These are phyloP conservation scores for Pestalotiopsis fici DNA, from an alignment of 2,329 filamentous ascomycete genomes.

Conservation along the genomic window DNA sequence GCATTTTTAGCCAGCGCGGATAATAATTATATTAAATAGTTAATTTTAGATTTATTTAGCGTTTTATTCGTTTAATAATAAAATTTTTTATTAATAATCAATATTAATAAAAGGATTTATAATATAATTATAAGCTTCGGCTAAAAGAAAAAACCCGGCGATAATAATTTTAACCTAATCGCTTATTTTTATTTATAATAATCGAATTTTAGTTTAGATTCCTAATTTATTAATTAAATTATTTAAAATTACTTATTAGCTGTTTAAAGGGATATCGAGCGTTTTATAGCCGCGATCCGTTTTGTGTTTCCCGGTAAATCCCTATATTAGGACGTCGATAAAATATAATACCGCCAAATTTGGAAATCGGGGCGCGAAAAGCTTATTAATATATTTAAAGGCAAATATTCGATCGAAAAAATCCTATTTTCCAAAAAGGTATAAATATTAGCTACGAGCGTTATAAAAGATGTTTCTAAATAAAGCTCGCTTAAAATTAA, in stretches of 20 bases:
- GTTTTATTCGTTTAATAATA: neutral
- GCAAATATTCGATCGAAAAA: neutral
- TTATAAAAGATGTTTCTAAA: neutral
- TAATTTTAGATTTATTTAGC: neutral
- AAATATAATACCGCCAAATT: neutral
- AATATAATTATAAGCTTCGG: neutral
- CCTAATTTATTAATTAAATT: neutral
- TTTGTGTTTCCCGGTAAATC: neutral
- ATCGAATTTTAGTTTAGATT: neutral
- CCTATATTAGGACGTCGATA: neutral
- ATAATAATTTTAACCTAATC: neutral
- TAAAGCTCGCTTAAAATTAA: neutral
- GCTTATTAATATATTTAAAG: neutral
- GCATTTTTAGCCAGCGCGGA: neutral
- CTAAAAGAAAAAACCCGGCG: neutral
- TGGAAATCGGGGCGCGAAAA: neutral
- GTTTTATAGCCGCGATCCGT: neutral
- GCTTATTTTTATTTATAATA: neutral
- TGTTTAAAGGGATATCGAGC: neutral
- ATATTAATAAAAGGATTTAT: neutral
- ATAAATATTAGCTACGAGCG: neutral
- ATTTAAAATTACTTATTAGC: neutral
- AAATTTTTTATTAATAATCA: neutral
- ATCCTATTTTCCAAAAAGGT: neutral
- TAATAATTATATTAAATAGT: neutral